A percentile compares a stretch with the other conserved stretches of the same genome.
Evolutionary conservation across 192 early-diverging fungal species (phyloP).

Genomic region (Gamsiella multidivaricata): DNA sequence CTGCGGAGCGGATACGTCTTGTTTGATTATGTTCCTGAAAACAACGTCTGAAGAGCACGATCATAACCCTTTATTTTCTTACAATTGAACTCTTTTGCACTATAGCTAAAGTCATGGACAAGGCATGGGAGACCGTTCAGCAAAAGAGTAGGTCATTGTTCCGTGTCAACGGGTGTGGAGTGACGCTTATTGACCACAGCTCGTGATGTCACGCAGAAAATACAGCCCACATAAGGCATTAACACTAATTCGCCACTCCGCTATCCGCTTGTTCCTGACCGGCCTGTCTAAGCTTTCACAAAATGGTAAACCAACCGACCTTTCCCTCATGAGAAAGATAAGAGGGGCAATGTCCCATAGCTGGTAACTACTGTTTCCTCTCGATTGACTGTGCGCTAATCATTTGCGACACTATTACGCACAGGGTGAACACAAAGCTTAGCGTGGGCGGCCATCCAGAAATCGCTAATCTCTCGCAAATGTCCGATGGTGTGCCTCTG

Average conservation of each 20-base stretch:
- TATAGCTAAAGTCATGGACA: conserved; percentile 72
- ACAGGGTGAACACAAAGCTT: conserved; percentile 84
- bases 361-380: not conserved
- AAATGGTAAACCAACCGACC: conserved; percentile 73
- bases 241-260: not conserved
- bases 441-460: conserved; percentile 57
- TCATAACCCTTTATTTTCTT: not conserved
- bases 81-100: not conserved
- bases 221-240: too few species aligned
- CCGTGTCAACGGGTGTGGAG: not conserved
- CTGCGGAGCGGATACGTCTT: not conserved
- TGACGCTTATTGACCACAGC: conserved; percentile 21
- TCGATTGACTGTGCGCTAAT: not conserved
- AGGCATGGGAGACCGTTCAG: conserved; percentile 90
- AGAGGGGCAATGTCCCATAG: not conserved
- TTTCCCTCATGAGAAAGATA: not conserved
- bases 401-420: not conserved
- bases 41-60: not conserved
- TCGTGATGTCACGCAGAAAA: conserved; percentile 5
- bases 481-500: conserved; percentile 66
- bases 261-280: not conserved
- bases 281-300: conserved; percentile 69
- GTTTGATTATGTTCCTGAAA: not conserved
- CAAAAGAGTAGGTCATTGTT: conserved; percentile 82
- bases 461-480: conserved; percentile 52